Evolutionary conservation across 2,329 filamentous ascomycete genomes (phyloP), one percentile per base, ranked within the genome.

Genomic region (Cladosporium sp.): DNA sequence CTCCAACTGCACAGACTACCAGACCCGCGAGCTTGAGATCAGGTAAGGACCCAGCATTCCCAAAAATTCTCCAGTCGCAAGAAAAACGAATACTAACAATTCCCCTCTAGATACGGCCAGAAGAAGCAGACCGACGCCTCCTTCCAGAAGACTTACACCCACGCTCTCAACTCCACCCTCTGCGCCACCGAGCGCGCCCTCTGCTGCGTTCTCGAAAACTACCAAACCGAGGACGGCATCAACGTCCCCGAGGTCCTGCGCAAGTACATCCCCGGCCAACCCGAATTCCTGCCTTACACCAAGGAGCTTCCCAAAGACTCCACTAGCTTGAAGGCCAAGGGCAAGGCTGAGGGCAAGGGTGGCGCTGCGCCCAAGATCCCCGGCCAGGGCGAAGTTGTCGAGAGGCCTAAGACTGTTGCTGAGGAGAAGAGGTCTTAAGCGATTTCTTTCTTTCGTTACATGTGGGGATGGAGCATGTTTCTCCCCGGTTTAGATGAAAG

Each of bases 1-100:
- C 79, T 95, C 89, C 54, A 98, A 98, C 74, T 98, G 93, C 76
- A 95, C 89, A 38, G 92, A 97, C 68, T 97, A 97, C 76, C 93
- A 98, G 76, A 90, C 89, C 19, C 82, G 93, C 50, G 91, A 90
- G 59, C 79, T 98, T 11, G 92, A 97, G 70, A 95, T 98, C 61
- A 82, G 93, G 52, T 61, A 49, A 40, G 57, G 38, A 27, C 6
- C 20, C 7, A 38, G 1, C 8, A 1, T 18, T 6, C 19, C 1
- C 15, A 20, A 18, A 6, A 20, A 1, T 9, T 13, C 36, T 15
- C 18, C 8, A 43, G 4, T 13, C 1, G 9, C 11, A 18, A 20
- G 13, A 11, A 35, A 8, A 43, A 8, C n/a, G 49, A 46, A 0
- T n/a, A 32, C 45, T 53, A 54, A 52, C 32, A 43, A n/a, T 11